Base-by-base conservation (phyloP, 1,139 yeast species). In the Ashbya aceris region DNA sequence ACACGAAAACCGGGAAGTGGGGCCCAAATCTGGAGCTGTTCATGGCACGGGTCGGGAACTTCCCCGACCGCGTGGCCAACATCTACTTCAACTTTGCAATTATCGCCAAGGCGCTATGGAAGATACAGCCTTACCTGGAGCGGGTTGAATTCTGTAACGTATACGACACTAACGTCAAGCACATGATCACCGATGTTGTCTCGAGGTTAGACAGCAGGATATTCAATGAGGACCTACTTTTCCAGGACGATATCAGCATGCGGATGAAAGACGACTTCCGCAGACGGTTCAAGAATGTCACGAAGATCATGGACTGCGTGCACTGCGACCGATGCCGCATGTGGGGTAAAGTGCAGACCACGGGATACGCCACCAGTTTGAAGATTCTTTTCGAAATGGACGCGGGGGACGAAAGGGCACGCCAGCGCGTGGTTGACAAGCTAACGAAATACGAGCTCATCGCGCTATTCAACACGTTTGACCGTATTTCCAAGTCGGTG, bases 341-440 rank as follows among this genome's bases (percentile, higher is more conserved):
- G 66, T 91, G 98, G 98, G 98, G 98, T 12, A 91, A 93, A 64
- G 75, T 91, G 26, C 98, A 91, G 67, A 86, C 95, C 1, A 86
- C 93, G 14, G 98, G 98, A 23, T 91, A 91, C 61, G 98, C 97
- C 20, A 91, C 98, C 13, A 95, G 96, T 1, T 73, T 93, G 58
- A 91, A 91, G 64, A 74, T 89, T 23, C 68, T 91, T 47, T 86
- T 91, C 59, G 98, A 91, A 61, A 74, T 83, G 46, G 68, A 68
- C 39, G 57, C 63, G 35, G 54, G 57, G 35, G 58, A 60, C 39
- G 68, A 69, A 27, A 67, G 64, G 36, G 65, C 69, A 33, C 68
- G 68, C 45, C 67, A 68, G 41, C 68, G 59, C 35, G 60, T 61
- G 17, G 67, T 73, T 43, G 60, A 64, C 47, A 68, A 70, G 44